Base-by-base conservation (phyloP, 2,329 filamentous ascomycete genomes). In the Ophiostoma sp. region DNA sequence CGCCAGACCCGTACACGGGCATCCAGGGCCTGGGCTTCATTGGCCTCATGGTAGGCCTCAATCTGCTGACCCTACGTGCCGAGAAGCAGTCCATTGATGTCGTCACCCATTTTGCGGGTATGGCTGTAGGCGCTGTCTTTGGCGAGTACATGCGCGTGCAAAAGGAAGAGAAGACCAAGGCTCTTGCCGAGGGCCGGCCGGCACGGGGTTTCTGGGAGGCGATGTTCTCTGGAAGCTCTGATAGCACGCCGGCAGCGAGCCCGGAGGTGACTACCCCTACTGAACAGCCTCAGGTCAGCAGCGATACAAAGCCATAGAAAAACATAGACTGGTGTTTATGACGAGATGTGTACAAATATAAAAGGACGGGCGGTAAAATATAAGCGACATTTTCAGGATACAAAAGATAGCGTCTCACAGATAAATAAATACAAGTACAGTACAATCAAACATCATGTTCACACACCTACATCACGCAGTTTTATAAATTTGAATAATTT, bases 1-100 rank as follows among this genome's bases (percentile, higher is more conserved):
- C 88, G 15, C 84, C 87, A n/a, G 85, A 87, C 42, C 84, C 84
- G 12, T 82, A 82, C 77, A 81, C 81, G 39, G 88, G 86, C 33
- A 84, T 90, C 11, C 85, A 88, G 72, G 87, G 87, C 0, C 82
- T 89, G 15, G 84, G 84, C 1, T 85, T 89, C 76, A 79, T 90
- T 71, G 84, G 84, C n/a, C 76, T 87, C 69, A 78, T 87, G 22
- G 77, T 87, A 19, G 85, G 86, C 12, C 76, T 88, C 52, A 87
- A 89, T 77, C 76, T 89, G 31, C 81, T 86, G 22, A 84, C 81
- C 9, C 77, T 86, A 75, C 82, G 85, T 63, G 84, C 83, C 71
- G 81, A 82, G 73, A 82, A 80, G 74, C 79, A 83, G 71, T 82
- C 80, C 69, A 79, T 87, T 45, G 87, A 90, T 73, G 78, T 89